Evolutionary conservation across 2,329 filamentous ascomycete genomes (phyloP).

Genomic region (Alternaria hordeiaustralica): DNA sequence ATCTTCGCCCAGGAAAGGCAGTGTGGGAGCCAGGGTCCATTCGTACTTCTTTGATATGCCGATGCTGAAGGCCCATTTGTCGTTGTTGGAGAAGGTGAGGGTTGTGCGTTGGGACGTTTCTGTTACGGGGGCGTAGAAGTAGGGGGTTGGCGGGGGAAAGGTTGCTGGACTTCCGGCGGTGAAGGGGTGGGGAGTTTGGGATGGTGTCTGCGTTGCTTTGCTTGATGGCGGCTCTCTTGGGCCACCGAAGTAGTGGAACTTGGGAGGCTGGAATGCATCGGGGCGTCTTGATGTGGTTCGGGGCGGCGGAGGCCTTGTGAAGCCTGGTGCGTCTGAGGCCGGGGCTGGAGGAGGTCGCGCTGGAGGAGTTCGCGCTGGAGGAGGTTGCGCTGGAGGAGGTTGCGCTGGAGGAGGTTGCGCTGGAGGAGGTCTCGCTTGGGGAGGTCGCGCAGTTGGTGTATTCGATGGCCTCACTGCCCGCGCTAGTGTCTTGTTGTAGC

Average conservation of each 20-base stretch:
- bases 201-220: not conserved
- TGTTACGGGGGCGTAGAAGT: not conserved
- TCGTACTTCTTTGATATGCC: not conserved
- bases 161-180: not conserved
- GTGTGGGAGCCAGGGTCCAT: not conserved
- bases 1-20: not conserved
- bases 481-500: not conserved
- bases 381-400: not conserved
- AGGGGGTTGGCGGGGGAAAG: not conserved
- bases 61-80: conserved; percentile 3
- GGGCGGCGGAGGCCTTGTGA: not conserved
- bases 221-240: not conserved
- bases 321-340: not conserved
- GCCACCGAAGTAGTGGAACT: not conserved
- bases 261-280: not conserved
- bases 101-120: not conserved
- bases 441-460: not conserved
- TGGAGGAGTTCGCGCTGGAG: not conserved
- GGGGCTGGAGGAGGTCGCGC: not conserved
- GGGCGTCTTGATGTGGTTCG: not conserved
- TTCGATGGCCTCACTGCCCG: not conserved
- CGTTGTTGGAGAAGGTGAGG: conserved; percentile 3
- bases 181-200: not conserved
- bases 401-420: not conserved
- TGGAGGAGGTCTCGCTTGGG: not conserved